A percentile compares a stretch with the other conserved stretches of the same genome.
Conservation (phyloP, 768 basidiomycete genomes). For the Termitomyces heimii region DNA sequence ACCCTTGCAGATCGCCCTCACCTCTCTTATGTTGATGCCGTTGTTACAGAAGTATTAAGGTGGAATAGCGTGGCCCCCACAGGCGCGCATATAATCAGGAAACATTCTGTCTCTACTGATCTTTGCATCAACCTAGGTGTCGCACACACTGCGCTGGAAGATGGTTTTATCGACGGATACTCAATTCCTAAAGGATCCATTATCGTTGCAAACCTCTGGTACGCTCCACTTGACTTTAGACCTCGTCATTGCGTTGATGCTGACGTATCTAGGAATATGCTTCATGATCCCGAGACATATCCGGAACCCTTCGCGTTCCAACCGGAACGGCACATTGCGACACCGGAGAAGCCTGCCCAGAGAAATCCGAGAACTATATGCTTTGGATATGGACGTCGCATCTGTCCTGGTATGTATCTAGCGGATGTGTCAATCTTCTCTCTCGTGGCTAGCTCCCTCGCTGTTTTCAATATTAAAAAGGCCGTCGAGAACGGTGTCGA, state of each 20-base stretch:
- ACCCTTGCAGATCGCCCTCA: slow-evolving; percentile 31
- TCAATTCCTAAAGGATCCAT: slow-evolving; percentile 44
- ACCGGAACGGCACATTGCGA: slow-evolving; percentile 38
- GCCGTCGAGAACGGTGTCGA: slow-evolving; percentile 38
- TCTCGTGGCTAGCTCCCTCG: slow-evolving; percentile 35
- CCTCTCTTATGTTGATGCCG: slow-evolving; percentile 43
- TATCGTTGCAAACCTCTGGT: slow-evolving; percentile 45
- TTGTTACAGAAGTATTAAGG: slow-evolving; percentile 42
- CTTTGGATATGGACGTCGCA: slow-evolving; percentile 44
- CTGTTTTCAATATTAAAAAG: slow-evolving; percentile 42
- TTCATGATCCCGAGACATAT: slow-evolving; percentile 42
- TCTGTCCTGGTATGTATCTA: slow-evolving; percentile 44
- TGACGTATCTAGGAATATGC: slow-evolving; percentile 36
- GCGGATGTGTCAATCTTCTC: slow-evolving; percentile 47
- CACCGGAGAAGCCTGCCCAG: slow-evolving; percentile 23
- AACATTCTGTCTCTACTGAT: not conserved
- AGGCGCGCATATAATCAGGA: not conserved
- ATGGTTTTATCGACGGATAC: slow-evolving; percentile 36
- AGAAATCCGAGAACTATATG: slow-evolving; percentile 33
- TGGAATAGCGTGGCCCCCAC: slow-evolving; percentile 42
- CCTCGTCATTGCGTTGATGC: not conserved
- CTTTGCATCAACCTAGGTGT: slow-evolving; percentile 23
- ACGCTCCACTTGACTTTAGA: not conserved
- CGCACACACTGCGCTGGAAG: slow-evolving; percentile 40
- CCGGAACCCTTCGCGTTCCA: slow-evolving; percentile 44